These are phyloP conservation scores for Rhinocladiella similis DNA, from an alignment of 2,329 filamentous ascomycete genomes.

Conservation along the genomic window DNA sequence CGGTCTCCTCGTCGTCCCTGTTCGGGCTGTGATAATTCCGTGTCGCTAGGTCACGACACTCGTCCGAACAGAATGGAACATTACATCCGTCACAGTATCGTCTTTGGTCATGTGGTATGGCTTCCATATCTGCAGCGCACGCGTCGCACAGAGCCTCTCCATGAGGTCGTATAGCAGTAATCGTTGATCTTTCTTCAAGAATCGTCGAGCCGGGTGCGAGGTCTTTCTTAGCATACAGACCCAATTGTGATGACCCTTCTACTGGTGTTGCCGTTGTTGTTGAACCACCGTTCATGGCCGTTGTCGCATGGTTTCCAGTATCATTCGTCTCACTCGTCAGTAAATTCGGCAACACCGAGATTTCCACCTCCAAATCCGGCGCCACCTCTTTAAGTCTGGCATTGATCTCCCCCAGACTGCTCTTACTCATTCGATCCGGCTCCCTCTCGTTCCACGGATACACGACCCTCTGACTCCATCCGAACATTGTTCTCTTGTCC, in stretches of 20 bases:
- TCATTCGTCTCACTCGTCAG: conserved; percentile 39
- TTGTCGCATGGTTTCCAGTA: not conserved
- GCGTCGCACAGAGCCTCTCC: conserved; percentile 88
- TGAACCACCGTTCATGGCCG: too few species aligned
- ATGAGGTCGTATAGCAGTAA: conserved; percentile 85
- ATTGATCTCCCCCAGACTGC: conserved; percentile 69
- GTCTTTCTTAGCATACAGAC: conserved; percentile 83
- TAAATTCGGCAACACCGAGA: conserved; percentile 73
- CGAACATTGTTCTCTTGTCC: conserved; percentile 26
- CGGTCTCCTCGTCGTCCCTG: conserved; percentile 22
- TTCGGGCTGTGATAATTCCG: conserved; percentile 52
- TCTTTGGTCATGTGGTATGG: conserved; percentile 50
- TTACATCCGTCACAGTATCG: conserved; percentile 41
- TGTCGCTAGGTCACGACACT: conserved; percentile 57
- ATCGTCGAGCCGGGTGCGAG: conserved; percentile 75
- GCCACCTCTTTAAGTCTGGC: conserved; percentile 61
- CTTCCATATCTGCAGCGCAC: conserved; percentile 73
- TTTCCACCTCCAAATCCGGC: conserved; percentile 77
- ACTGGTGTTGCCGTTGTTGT: conserved; percentile 14
- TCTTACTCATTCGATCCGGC: conserved; percentile 56
- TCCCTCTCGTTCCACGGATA: conserved; percentile 66
- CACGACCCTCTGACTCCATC: conserved; percentile 52
- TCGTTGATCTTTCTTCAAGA: conserved; percentile 76
- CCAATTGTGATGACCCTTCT: conserved; percentile 68
- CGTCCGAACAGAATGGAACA: conserved; percentile 60